These are phyloP conservation scores for Balamuthia mandrillaris DNA, from an alignment of 208 protist genomes.

Conservation along the genomic window DNA sequence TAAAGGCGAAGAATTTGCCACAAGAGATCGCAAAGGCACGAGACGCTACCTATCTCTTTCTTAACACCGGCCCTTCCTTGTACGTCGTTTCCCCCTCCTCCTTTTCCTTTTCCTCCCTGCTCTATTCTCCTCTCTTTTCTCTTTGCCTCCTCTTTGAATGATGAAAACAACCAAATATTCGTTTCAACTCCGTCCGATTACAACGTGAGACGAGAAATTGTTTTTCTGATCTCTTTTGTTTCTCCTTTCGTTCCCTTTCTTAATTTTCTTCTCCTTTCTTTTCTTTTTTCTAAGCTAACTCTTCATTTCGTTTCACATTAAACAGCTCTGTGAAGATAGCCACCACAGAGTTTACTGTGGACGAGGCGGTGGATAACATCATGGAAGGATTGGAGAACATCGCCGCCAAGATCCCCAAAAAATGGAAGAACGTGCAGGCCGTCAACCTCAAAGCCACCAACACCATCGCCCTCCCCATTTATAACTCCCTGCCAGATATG, in stretches of 20 bases:
- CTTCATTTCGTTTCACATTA: no score
- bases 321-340: neutral
- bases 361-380: constrained; percentile 46
- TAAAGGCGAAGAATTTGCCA: constrained; percentile 29
- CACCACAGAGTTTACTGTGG: neutral
- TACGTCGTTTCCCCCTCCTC: neutral
- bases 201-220: no score
- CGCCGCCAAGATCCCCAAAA: constrained; percentile 21
- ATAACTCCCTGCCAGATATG: constrained; percentile 10
- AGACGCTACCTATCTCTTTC: constrained; percentile 12
- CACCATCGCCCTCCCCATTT: constrained; percentile 58
- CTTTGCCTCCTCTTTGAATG: no score
- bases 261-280: no score
- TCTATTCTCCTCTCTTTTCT: no score
- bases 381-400: constrained; percentile 16
- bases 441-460: constrained; percentile 55
- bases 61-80: constrained; percentile 16
- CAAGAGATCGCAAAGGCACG: neutral
- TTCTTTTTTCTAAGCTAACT: no score
- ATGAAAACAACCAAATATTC: no score
- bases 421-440: constrained; percentile 47
- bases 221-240: no score
- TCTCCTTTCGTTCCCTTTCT: no score
- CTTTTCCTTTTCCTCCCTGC: no score
- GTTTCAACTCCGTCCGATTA: no score